Evolutionary conservation across 2,329 filamentous ascomycete genomes (phyloP).

Genomic region (Amauroascus niger): DNA sequence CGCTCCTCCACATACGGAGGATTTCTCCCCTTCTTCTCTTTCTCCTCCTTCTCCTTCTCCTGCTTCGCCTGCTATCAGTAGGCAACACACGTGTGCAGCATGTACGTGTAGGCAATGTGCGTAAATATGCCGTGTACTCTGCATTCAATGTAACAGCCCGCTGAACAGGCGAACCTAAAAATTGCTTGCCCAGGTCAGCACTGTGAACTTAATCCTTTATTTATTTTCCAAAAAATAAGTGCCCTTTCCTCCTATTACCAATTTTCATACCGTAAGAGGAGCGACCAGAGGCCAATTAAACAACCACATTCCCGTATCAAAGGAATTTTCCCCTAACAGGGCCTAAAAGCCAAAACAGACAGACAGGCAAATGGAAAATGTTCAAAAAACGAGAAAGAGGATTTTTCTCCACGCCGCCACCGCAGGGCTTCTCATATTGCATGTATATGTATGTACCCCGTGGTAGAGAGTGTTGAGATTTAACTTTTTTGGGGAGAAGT

Average conservation of each 20-base stretch:
- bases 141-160: slow-evolving; percentile 5
- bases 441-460: too few species aligned
- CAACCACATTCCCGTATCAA: too few species aligned
- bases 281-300: background rate
- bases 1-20: background rate
- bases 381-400: background rate
- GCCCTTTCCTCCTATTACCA: background rate
- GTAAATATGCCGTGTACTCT: background rate
- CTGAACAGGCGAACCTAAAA: background rate
- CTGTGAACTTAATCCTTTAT: background rate
- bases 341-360: too few species aligned
- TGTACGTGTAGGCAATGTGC: background rate
- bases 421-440: background rate
- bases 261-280: background rate
- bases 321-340: too few species aligned
- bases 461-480: background rate
- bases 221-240: background rate
- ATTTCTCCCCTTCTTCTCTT: background rate
- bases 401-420: background rate
- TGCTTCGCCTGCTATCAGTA: background rate
- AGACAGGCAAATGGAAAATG: background rate
- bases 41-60: background rate
- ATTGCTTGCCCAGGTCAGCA: background rate
- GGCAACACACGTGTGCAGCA: slow-evolving; percentile 7
- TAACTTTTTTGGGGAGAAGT: background rate